A percentile compares a stretch with the other conserved stretches of the same genome.
Evolutionary conservation across 2,329 filamentous ascomycete species (phyloP).

Genomic region (Pseudocercospora fijiensis): DNA sequence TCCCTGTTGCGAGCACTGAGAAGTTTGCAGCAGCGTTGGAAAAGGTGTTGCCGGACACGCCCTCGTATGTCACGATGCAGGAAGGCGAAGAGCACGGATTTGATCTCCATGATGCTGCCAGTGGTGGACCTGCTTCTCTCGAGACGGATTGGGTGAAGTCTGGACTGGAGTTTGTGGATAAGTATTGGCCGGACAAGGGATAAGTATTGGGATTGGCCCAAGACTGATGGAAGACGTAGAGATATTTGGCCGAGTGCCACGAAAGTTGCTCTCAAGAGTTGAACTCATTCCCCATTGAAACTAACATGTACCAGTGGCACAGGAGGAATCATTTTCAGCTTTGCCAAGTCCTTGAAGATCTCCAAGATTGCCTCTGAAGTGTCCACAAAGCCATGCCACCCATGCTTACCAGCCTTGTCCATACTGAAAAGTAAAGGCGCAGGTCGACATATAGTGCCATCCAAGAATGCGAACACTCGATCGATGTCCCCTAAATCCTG

Average conservation of each 20-base stretch:
- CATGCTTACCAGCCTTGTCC: constrained; percentile 49
- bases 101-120: neutral
- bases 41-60: neutral
- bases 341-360: constrained; percentile 45
- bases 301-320: constrained; percentile 28
- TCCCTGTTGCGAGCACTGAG: neutral
- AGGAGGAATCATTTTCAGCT: constrained; percentile 47
- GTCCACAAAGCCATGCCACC: constrained; percentile 51
- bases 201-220: neutral
- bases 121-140: neutral
- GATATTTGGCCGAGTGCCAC: neutral
- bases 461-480: constrained; percentile 50
- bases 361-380: constrained; percentile 45
- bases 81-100: neutral
- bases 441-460: constrained; percentile 42
- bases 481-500: constrained; percentile 44
- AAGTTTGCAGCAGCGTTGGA: neutral
- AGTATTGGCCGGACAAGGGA: neutral
- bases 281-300: constrained; percentile 23
- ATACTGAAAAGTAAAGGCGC: constrained; percentile 37
- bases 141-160: neutral
- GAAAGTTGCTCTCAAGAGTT: neutral
- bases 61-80: neutral
- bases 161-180: neutral
- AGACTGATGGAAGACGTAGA: neutral